Evolutionary conservation across 352 stramenopile species (phyloP), one percentile per base, ranked within the genome.

Genomic region (Thalassiosira livingstoniorum): DNA sequence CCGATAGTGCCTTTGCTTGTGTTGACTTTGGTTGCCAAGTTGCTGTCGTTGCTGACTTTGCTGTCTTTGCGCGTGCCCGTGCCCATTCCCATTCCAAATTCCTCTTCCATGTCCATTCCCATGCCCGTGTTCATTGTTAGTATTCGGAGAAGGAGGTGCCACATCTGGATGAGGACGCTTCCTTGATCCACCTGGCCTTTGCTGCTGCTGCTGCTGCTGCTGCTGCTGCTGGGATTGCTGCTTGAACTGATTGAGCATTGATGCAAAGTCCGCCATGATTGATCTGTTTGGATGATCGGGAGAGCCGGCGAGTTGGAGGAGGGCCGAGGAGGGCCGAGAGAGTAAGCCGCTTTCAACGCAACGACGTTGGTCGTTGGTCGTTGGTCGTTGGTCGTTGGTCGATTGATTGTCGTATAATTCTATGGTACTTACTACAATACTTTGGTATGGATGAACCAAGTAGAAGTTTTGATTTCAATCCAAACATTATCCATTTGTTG

Each of bases 241-340:
- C 53, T 87, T 82, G 63, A 87, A 78, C 64, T 87, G 74, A 55
- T 78, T 57, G 27, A 87, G 72, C 29, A 87, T 64, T 1, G 80
- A 83, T 0, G 71, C 67, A 72, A 87, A 87, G 69, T 64, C 64
- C 15, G 73, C 75, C 80, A 86, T 86, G 15, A 60, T 51, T 51
- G 42, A 51, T 51, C n/a, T n/a, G n/a, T n/a, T n/a, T n/a, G n/a
- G n/a, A n/a, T n/a, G n/a, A n/a, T n/a, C n/a, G n/a, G n/a, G n/a
- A n/a, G n/a, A n/a, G n/a, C n/a, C n/a, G n/a, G n/a, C n/a, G n/a
- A n/a, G n/a, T n/a, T n/a, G n/a, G n/a, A n/a, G n/a, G n/a, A n/a
- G n/a, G n/a, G n/a, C n/a, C n/a, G n/a, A n/a, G n/a, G n/a, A n/a
- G n/a, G n/a, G n/a, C n/a, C n/a, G n/a, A n/a, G n/a, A n/a, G n/a